Evolutionary conservation across 140 eudicot species (phyloP).

Genomic region (Flaveria floridana): DNA sequence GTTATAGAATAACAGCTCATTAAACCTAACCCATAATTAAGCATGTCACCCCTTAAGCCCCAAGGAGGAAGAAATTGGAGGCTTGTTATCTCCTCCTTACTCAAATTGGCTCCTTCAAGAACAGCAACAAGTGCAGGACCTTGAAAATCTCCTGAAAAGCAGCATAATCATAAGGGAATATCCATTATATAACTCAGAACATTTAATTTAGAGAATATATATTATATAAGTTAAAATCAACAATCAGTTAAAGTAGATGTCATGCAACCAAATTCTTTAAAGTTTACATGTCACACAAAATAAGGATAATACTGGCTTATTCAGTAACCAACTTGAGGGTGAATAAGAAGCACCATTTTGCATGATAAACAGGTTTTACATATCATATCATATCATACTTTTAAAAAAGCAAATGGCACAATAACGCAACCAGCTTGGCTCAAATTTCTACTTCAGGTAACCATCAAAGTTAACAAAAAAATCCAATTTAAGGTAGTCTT

Average conservation of each 20-base stretch:
- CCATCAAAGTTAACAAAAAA: constrained; percentile 2
- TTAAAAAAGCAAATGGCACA: background rate
- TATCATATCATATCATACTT: constrained; percentile 6
- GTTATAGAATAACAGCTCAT: constrained; percentile 82
- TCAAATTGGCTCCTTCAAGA: constrained; percentile 85
- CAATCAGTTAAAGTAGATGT: background rate
- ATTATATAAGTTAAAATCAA: background rate
- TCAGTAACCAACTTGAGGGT: background rate
- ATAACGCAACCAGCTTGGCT: background rate
- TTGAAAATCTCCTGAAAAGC: constrained; percentile 84
- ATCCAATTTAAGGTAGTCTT: background rate
- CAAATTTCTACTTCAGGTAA: background rate
- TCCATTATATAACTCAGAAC: constrained; percentile 6
- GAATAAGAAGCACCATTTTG: constrained; percentile 12
- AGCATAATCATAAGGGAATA: background rate
- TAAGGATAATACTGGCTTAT: background rate
- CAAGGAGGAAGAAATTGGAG: constrained; percentile 98
- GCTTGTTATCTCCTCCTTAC: constrained; percentile 83
- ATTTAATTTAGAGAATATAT: background rate
- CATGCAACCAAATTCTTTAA: constrained; percentile 3
- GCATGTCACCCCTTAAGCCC: constrained; percentile 87
- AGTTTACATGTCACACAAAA: background rate
- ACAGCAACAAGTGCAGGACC: constrained; percentile 93
- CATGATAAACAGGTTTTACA: constrained; percentile 2
- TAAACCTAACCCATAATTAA: constrained; percentile 85